Evolutionary conservation across 169 alveolate genomes (phyloP), one percentile per base, ranked within the genome.

Genomic region (Eimeria sp.): DNA sequence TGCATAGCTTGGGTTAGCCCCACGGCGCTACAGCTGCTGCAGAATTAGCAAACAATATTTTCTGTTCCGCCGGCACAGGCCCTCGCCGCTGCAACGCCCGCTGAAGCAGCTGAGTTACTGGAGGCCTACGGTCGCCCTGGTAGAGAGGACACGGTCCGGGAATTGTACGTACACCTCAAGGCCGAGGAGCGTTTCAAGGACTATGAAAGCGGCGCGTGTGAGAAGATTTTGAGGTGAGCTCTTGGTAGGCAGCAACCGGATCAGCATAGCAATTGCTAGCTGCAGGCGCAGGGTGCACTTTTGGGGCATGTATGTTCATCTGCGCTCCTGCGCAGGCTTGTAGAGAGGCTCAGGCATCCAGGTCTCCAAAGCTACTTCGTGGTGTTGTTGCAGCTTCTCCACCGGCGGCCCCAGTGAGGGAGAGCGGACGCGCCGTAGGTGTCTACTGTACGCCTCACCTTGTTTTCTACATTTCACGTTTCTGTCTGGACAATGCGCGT

Each of bases 341-440:
- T 84, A 7, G 92, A 58, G 3, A 61, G 61, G 25, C 76, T 84
- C 54, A 14, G n/a, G 5, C 92, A 84, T 78, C 75, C 72, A 7
- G 92, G 92, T 20, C 49, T 84, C 40, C 92, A 58, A 5, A 84
- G 92, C 57, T 84, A 57, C 92, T 84, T 84, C 76, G 76, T 34
- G 22, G 76, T 78, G 30, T 58, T 84, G 57, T n/a, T 84, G 78
- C 92, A 84, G n/a, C 92, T 84, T 43, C 92, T 84, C 63, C 65
- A 84, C 76, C 51, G 92, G 61, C 75, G 92, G 57, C 92, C 78
- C 45, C 58, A 80, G 70, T 80, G 72, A 80, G n/a, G 54, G 16
- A 58, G 40, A 73, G 40, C 63, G 40, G 43, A 25, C 6, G 58
- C 34, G 86, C 86, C 43, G 86, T 40, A 75, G 58, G 34, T 47